Evolutionary conservation across 257 asterid genomes (phyloP).

Genomic region (Lithospermum erythrorhizon): DNA sequence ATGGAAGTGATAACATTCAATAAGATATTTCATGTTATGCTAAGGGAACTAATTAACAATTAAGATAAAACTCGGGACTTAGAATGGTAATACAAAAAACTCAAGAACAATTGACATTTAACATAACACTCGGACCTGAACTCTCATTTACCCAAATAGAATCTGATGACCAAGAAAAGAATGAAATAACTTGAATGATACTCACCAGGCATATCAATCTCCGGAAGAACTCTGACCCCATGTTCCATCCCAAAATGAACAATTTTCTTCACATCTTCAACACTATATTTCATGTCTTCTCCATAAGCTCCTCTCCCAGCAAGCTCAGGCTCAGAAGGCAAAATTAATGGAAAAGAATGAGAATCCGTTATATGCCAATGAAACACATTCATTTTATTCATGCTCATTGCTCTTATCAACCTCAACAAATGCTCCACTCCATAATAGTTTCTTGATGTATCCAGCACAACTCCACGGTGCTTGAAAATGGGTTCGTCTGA

Average conservation of each 20-base stretch:
- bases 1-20: no score
- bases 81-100: no score
- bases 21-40: no score
- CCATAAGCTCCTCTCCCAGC: constrained; percentile 71
- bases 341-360: constrained; percentile 72
- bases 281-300: constrained; percentile 55
- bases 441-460: constrained; percentile 72
- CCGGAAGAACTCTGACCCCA: constrained; percentile 86
- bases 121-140: no score
- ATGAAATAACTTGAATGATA: background rate
- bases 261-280: constrained; percentile 51
- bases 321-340: constrained; percentile 69
- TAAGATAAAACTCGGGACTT: no score
- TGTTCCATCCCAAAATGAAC: constrained; percentile 64
- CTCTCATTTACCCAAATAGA: no score
- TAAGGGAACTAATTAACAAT: no score
- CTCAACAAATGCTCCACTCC: constrained; percentile 49
- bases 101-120: no score
- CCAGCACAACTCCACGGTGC: constrained; percentile 71
- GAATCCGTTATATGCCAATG: constrained; percentile 97
- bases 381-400: constrained; percentile 85
- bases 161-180: no score
- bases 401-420: constrained; percentile 63
- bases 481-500: constrained; percentile 52
- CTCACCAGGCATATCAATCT: constrained; percentile 97